A percentile compares a stretch with the other conserved stretches of the same genome.
Conservation (phyloP, 345 rosid genomes). For the Moricandia moricandioides region DNA sequence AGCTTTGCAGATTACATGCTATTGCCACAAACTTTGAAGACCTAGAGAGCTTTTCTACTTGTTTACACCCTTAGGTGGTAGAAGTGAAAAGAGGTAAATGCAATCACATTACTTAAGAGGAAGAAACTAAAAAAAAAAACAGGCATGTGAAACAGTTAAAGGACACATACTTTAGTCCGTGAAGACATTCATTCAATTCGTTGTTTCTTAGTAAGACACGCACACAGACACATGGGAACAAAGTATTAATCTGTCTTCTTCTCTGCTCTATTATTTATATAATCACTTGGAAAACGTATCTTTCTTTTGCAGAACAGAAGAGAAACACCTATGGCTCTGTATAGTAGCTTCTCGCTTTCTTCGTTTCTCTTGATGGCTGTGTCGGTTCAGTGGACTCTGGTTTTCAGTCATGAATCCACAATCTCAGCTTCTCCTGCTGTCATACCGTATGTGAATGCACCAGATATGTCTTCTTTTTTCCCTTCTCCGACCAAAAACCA, state of each 20-base stretch:
- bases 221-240: constrained; percentile 35
- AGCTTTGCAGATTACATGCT: constrained; percentile 20
- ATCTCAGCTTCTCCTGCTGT: constrained; percentile 59
- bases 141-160: constrained; percentile 32
- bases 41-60: neutral
- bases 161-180: constrained; percentile 37
- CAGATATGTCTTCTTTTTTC: constrained; percentile 64
- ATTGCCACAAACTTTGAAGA: neutral
- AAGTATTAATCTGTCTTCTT: constrained; percentile 18
- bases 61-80: constrained; percentile 4
- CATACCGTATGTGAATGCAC: constrained; percentile 49
- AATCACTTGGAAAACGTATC: constrained; percentile 3
- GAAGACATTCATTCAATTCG: constrained; percentile 31
- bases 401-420: constrained; percentile 37
- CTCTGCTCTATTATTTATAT: constrained; percentile 35
- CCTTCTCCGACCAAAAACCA: constrained; percentile 47
- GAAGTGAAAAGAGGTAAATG: constrained; percentile 24
- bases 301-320: constrained; percentile 32
- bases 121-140: constrained; percentile 32
- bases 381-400: constrained; percentile 24
- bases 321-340: constrained; percentile 42
- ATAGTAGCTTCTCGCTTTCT: constrained; percentile 27
- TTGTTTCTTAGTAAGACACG: constrained; percentile 33
- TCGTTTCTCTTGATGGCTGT: constrained; percentile 27
- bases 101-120: constrained; percentile 30